Percentiles rank a stretch among this genome's conserved stretches.
Conservation (phyloP, 1,139 yeast genomes). For the Zygoascus sp. region DNA sequence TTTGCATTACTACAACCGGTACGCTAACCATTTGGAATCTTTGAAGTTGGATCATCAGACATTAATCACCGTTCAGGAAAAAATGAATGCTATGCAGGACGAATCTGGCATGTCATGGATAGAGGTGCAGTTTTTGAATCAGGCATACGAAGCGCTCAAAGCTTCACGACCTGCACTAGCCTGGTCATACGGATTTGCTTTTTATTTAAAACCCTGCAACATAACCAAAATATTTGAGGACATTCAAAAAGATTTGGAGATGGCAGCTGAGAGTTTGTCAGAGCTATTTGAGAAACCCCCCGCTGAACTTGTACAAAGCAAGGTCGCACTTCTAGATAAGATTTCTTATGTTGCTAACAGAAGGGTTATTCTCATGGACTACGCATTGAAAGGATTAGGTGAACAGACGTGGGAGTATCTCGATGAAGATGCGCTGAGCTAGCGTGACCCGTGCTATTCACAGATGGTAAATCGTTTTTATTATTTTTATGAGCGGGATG, state of each 20-base stretch:
- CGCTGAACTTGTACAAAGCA: constrained; percentile 30
- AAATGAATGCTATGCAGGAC: constrained; percentile 63
- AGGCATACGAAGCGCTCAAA: constrained; percentile 59
- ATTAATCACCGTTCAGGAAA: constrained; percentile 56
- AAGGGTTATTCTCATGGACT: constrained; percentile 34
- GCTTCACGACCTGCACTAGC: constrained; percentile 73
- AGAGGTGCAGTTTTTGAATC: constrained; percentile 79
- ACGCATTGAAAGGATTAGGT: constrained; percentile 34
- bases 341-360: constrained; percentile 36
- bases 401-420: constrained; percentile 28
- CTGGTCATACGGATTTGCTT: constrained; percentile 89
- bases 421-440: background rate
- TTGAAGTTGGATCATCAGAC: constrained; percentile 67
- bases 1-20: constrained; percentile 71
- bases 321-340: constrained; percentile 35
- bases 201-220: constrained; percentile 52
- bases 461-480: too few relatives aligned
- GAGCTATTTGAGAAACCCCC: constrained; percentile 50
- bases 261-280: constrained; percentile 76
- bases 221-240: constrained; percentile 55
- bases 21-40: constrained; percentile 72
- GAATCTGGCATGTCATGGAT: constrained; percentile 74
- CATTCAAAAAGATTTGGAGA: constrained; percentile 65
- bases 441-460: too few relatives aligned
- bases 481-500: too few relatives aligned